A percentile compares a stretch with the other conserved stretches of the same genome.
Conservation (phyloP, 805 yeast genomes). For the Priceomyces melissophilus region DNA sequence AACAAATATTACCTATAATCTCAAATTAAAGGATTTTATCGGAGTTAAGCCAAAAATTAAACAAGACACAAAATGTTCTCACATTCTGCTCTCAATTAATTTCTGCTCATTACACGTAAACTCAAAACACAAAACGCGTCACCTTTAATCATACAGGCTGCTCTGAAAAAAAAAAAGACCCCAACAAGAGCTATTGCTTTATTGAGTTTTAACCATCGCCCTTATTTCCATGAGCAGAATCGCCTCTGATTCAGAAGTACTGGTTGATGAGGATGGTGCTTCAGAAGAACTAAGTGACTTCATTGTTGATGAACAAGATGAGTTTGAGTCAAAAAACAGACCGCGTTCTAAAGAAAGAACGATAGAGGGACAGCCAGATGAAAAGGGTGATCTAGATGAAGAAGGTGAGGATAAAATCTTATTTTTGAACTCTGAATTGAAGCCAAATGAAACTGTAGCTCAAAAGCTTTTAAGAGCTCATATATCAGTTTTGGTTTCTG, state of each 20-base stretch:
- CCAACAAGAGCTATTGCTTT: not conserved
- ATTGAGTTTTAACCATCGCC: too few relatives aligned
- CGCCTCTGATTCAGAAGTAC: slow-evolving; percentile 3
- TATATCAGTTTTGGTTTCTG: slow-evolving; percentile 77
- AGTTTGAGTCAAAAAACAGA: slow-evolving; percentile 1
- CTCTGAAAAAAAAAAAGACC: not conserved
- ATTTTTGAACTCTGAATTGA: slow-evolving; percentile 19
- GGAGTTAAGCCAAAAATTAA: too few relatives aligned
- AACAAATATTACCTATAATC: too few relatives aligned
- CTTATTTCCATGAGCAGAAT: slow-evolving; percentile 2
- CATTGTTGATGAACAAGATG: slow-evolving; percentile 26
- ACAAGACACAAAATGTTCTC: too few relatives aligned
- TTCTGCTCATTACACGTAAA: too few relatives aligned
- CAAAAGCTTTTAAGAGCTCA: slow-evolving; percentile 58
- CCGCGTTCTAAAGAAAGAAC: not conserved
- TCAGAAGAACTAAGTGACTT: slow-evolving; percentile 34
- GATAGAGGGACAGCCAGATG: slow-evolving; percentile 6
- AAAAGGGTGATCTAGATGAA: slow-evolving; percentile 9
- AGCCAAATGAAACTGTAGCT: slow-evolving; percentile 32
- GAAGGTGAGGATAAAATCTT: slow-evolving; percentile 21
- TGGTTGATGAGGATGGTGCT: slow-evolving; percentile 9
- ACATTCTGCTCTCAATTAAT: too few relatives aligned
- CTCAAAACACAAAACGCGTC: too few relatives aligned
- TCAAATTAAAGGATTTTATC: too few relatives aligned
- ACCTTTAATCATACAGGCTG: too few relatives aligned